Evolutionary conservation across 1,284 basidiomycete species (phyloP), one percentile per base, ranked within the genome.

Genomic region (Flammula alnicola): DNA sequence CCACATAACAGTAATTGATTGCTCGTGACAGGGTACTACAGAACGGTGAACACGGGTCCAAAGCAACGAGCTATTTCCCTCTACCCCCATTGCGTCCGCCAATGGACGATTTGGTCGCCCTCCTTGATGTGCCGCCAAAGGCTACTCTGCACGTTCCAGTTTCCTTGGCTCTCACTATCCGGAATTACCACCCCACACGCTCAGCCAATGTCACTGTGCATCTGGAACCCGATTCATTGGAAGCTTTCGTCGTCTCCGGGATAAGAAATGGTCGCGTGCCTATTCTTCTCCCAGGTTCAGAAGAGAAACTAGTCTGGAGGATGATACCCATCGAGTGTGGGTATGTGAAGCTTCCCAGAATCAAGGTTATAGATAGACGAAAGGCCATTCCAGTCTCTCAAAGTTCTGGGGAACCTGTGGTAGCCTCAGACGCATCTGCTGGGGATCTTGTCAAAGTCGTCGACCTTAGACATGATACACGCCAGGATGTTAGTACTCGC

Each of bases 251-350:
- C 20, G 77, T 89, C 3, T 79, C 89, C 1, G 91, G 91, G 0
- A 62, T 88, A 23, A 75, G 86, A 39, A 81, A 72, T 47, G 82
- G 81, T 3, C 78, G 83, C 8, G 56, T 89, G 8, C 83, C 88
- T 1, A 69, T 86, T 30, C 69, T 94, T 19, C 69, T 91, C 25
- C 86, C 91, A 1, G 84, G 85, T 7, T 71, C 74, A 12, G 88
- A 91, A 63, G 82, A 84, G 56, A 74, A 66, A 42, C 45, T 91
- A 11, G 66, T 67, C 3, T 91, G 88, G 84, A 78, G 76, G 26
- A 61, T 91, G 20, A 77, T 90, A 20, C 84, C 89, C 0, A 63
- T 91, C 22, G 86, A 88, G 53, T 90, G 86, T 63, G 88, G 88
- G 39, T 72, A 80, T 56, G 71, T 86, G 37, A 74, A 63, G 49